Base-by-base conservation (phyloP, 2,329 filamentous ascomycete genomes). In the Lecanosticta acicola region DNA sequence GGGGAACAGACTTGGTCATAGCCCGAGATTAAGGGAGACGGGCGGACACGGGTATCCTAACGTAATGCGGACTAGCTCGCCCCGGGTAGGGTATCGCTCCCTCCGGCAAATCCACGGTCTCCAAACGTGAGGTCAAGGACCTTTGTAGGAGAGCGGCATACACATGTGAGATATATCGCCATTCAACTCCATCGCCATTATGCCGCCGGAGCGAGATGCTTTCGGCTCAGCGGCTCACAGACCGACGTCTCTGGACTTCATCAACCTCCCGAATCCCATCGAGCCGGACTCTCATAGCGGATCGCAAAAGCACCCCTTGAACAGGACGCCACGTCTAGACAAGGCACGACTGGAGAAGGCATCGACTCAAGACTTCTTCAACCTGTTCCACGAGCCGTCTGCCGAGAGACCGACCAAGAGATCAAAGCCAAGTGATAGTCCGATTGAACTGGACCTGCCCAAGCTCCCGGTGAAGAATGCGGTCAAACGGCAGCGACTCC, bases 401-500 rank as follows among this genome's bases (percentile, higher is more conserved):
- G 2, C 44, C 65, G 49, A 65, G 46, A 43, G 64, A 56, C 49
- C 59, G 55, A 4, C 49, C 2, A 63, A 60, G 37, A 47, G 57
- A n/a, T 53, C 56, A 19, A 57, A 57, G 16, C 46, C 48, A 36
- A 32, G 37, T 19, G 48, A 51, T 17, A 57, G 47, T 50, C 24
- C 24, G 24, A 47, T 41, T 18, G 39, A 44, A 18, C 48, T 58
- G 36, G 52, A 59, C 42, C 43, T 62, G 19, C 71, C 71, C 2
- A 68, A 68, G 49, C 64, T 67, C 16, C 68, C 64, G 11, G 50
- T 56, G 14, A 46, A 55, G 29, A 50, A 53, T 37, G 52, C 50
- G 8, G 45, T 49, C 24, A 65, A 64, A 38, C 58, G 68, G 32
- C 65, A 65, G 11, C 62, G 68, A 18, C 68, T 75, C 39, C 72